These are phyloP conservation scores for Fusarium pilosicola DNA, from an alignment of 2,329 filamentous ascomycete species.

Conservation along the genomic window DNA sequence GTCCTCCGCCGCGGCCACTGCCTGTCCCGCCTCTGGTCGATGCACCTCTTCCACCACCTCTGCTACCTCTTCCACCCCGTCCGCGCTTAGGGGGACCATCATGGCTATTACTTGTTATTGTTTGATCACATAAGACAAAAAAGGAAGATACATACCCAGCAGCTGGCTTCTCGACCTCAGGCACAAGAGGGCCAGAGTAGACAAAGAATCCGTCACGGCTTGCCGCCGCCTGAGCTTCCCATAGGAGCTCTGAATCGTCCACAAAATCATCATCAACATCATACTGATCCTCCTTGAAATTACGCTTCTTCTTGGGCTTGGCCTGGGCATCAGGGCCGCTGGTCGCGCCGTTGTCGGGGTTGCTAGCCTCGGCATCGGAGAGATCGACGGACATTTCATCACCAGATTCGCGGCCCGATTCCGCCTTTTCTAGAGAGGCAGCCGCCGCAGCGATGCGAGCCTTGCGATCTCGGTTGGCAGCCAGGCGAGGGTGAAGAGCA, in stretches of 20 bases:
- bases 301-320: conserved; percentile 81
- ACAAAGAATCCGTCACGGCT: conserved; percentile 98
- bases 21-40: conserved; percentile 65
- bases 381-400: conserved; percentile 88
- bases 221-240: conserved; percentile 94
- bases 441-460: conserved; percentile 88
- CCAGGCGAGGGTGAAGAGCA: conserved; percentile 88
- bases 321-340: conserved; percentile 70
- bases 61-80: conserved; percentile 62
- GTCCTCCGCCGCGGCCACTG: conserved; percentile 61
- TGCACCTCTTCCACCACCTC: conserved; percentile 68
- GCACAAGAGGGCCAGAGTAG: conserved; percentile 90
- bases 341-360: conserved; percentile 80
- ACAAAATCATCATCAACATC: conserved; percentile 86
- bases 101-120: conserved; percentile 63
- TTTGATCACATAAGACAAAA: neutral
- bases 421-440: conserved; percentile 82
- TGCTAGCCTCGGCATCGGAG: conserved; percentile 81
- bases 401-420: conserved; percentile 73
- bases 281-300: conserved; percentile 84
- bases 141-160: conserved; percentile 56
- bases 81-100: conserved; percentile 79
- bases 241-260: conserved; percentile 93
- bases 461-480: conserved; percentile 87
- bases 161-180: conserved; percentile 81